A percentile compares a stretch with the other conserved stretches of the same genome.
Evolutionary conservation across 495 filamentous ascomycete species (phyloP).

Genomic region (Terfezia claveryi): DNA sequence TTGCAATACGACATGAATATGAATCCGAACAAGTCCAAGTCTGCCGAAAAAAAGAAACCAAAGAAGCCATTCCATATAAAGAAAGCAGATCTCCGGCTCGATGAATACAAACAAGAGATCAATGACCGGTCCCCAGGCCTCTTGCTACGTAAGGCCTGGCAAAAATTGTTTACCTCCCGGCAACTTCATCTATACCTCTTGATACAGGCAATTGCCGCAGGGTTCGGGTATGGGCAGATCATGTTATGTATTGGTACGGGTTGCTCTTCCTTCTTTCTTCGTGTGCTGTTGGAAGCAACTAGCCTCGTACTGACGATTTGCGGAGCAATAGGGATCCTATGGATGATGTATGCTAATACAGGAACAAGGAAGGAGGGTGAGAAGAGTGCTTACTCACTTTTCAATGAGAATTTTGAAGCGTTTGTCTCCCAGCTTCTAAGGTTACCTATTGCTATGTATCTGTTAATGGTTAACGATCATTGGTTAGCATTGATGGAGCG

Average conservation of each 20-base stretch:
- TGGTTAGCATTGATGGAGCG: conserved; percentile 13
- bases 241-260: conserved; percentile 18
- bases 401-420: conserved; percentile 19
- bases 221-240: conserved; percentile 19
- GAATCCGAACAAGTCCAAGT: too few relatives aligned
- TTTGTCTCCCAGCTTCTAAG: conserved; percentile 1
- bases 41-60: not conserved
- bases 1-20: too few relatives aligned
- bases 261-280: too few relatives aligned
- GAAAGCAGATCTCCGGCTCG: conserved; percentile 19
- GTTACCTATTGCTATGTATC: not conserved
- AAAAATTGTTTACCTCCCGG: conserved; percentile 15
- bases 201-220: conserved; percentile 14
- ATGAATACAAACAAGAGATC: conserved; percentile 20
- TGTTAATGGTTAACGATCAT: too few relatives aligned
- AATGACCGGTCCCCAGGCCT: conserved; percentile 16
- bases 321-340: conserved; percentile 14
- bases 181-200: conserved; percentile 20
- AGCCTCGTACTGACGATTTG: not conserved
- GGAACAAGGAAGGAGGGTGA: conserved; percentile 19
- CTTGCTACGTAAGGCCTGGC: conserved; percentile 12
- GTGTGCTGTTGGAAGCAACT: too few relatives aligned
- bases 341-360: conserved; percentile 21
- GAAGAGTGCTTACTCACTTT: conserved; percentile 21
- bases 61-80: conserved; percentile 20